These are phyloP conservation scores for Fraxinus velutina DNA, from an alignment of 305 asterid genomes.

Conservation along the genomic window DNA sequence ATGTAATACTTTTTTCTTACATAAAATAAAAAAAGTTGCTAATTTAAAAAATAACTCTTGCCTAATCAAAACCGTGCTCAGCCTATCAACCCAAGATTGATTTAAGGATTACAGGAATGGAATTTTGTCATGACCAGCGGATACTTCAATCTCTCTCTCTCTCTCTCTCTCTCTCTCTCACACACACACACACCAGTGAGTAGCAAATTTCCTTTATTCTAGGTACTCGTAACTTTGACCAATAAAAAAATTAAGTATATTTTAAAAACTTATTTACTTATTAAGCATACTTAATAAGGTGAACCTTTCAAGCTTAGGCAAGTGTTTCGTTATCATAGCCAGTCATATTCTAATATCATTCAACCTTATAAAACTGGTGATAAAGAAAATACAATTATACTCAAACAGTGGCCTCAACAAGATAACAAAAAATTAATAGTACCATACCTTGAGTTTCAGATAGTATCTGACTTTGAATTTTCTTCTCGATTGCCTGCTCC, in stretches of 20 bases:
- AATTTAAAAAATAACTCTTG: background rate
- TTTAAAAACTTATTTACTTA: background rate
- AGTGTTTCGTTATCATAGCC: background rate
- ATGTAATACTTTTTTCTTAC: background rate
- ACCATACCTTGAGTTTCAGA: conserved; percentile 58
- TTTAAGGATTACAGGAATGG: background rate
- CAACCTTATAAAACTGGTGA: background rate
- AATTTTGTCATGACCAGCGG: background rate
- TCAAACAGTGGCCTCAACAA: conserved; percentile 13
- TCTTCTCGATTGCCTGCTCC: conserved; percentile 55
- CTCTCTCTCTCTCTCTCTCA: background rate
- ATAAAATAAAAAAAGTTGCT: background rate
- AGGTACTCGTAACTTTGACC: background rate
- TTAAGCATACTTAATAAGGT: background rate
- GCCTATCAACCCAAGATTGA: background rate
- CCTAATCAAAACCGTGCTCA: background rate
- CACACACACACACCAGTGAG: background rate
- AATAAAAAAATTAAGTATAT: background rate
- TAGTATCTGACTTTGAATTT: conserved; percentile 40
- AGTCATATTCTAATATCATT: background rate
- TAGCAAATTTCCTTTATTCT: background rate
- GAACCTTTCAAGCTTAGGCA: background rate
- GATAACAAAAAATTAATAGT: conserved; percentile 12
- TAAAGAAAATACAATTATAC: background rate
- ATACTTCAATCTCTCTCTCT: background rate